Base-by-base conservation (phyloP, 164 flowering plant species). In the Houttuynia cordata region DNA sequence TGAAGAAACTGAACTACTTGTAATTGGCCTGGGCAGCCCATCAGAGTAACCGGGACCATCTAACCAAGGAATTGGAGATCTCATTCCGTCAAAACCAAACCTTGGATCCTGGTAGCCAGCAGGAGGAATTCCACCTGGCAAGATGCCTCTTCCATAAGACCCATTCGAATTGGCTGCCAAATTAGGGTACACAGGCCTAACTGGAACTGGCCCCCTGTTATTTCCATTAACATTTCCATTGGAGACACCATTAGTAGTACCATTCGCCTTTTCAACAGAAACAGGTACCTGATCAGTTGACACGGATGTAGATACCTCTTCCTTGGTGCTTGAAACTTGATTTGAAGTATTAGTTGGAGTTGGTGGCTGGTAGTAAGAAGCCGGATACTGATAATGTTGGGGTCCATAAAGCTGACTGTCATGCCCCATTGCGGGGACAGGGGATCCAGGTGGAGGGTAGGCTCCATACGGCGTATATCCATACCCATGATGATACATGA, bases 401-500 rank as follows among this genome's bases (percentile, higher is more conserved):
- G 86, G 81, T 19, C 84, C 87, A 73, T 87, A 90, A 0, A 84
- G 65, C 71, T 85, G 92, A 51, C 85, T 88, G 75, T 90, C 95
- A 66, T 81, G 83, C 19, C 88, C 90, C 69, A 88, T 37, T 8
- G 88, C 70, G 3, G 94, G 95, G 69, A 80, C 83, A 7, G 90
- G 83, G 1, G 89, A 80, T 30, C 71, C 75, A 45, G 89, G 79
- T 3, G 88, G 85, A 2, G 86, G 71, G 72, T 85, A 89, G 5
- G 94, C 76, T 8, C 75, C 83, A 74, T 82, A 89, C 2, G 97
- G 81, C 53, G 81, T 73, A 75, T 84, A 88, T 7, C 86, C 85
- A 76, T 81, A 88, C 7, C 90, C 90, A 75, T 76, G 79, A 56
- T 67, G 82, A 73, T 78, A 86, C 81, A 81, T 62, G 42, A 81